Conservation (phyloP, 208 protist genomes). For the Acanthamoeba healyi region DNA sequence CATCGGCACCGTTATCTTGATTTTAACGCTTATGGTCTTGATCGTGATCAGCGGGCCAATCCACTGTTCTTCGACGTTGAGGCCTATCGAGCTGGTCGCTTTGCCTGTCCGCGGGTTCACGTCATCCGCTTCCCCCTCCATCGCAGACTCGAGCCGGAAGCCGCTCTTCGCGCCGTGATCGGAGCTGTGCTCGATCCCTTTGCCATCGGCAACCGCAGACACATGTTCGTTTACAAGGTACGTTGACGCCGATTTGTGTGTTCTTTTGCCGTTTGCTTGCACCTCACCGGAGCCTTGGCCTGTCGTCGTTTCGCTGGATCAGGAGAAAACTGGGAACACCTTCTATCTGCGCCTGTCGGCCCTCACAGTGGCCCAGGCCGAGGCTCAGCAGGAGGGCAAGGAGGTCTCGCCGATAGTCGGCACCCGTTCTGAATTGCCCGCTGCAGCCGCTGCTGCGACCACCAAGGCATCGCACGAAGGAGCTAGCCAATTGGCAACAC, state of each 20-base stretch:
- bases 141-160: slow-evolving; percentile 41
- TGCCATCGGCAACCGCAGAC: slow-evolving; percentile 55
- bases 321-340: slow-evolving; percentile 66
- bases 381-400: neutral
- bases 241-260: neutral
- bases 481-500: too few relatives aligned
- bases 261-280: too few relatives aligned
- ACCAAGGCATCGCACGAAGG: too few relatives aligned
- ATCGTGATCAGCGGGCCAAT: neutral
- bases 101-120: slow-evolving; percentile 62
- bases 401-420: too few relatives aligned
- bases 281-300: neutral
- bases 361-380: neutral
- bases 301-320: neutral
- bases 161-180: slow-evolving; percentile 61
- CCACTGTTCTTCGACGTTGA: slow-evolving; percentile 39
- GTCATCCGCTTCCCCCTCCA: slow-evolving; percentile 65
- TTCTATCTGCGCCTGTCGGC: slow-evolving; percentile 67
- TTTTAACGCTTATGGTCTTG: neutral
- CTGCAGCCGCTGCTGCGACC: too few relatives aligned
- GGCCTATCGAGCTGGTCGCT: slow-evolving; percentile 10
- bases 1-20: too few relatives aligned
- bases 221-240: slow-evolving; percentile 75
- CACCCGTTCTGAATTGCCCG: too few relatives aligned
- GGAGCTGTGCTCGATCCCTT: slow-evolving; percentile 50